phyloP scores from a whole-genome alignment of 2,329 filamentous ascomycete genomes.

The Alternaria conjuncta region DNA sequence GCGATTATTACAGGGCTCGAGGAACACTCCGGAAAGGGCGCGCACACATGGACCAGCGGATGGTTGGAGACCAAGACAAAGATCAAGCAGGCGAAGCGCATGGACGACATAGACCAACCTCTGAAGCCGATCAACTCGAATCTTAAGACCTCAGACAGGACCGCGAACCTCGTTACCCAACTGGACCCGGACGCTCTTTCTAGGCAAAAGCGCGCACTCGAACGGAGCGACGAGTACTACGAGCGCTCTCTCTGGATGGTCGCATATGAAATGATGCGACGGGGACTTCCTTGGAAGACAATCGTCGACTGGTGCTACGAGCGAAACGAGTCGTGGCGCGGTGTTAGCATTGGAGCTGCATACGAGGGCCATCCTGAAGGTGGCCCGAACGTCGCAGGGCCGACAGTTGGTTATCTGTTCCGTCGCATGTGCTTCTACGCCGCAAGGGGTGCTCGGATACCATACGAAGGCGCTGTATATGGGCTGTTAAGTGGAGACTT shows the following conservation, averaged over 20 bases:
- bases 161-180: constrained; percentile 77
- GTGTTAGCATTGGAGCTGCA: constrained; percentile 78
- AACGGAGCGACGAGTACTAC: constrained; percentile 84
- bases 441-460: constrained; percentile 71
- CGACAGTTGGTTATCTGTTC: constrained; percentile 64
- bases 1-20: constrained; percentile 75
- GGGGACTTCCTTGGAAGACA: constrained; percentile 75
- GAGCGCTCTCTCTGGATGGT: constrained; percentile 91
- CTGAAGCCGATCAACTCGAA: constrained; percentile 55
- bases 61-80: constrained; percentile 91
- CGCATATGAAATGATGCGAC: constrained; percentile 90
- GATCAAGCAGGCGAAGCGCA: constrained; percentile 87
- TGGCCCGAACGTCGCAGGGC: constrained; percentile 46
- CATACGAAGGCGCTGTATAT: constrained; percentile 89
- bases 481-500: constrained; percentile 88
- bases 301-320: constrained; percentile 88
- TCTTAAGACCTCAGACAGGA: constrained; percentile 49
- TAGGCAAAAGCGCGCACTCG: constrained; percentile 76
- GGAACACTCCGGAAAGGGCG: constrained; percentile 70
- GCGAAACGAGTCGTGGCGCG: constrained; percentile 87
- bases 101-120: constrained; percentile 57
- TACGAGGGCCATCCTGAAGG: constrained; percentile 57
- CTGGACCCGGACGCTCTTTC: constrained; percentile 90
- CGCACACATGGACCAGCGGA: constrained; percentile 77
- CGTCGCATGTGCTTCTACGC: constrained; percentile 78